Percentiles rank a stretch among this genome's conserved stretches.
Conservation (phyloP, 768 basidiomycete species). For the Russula lepida region DNA sequence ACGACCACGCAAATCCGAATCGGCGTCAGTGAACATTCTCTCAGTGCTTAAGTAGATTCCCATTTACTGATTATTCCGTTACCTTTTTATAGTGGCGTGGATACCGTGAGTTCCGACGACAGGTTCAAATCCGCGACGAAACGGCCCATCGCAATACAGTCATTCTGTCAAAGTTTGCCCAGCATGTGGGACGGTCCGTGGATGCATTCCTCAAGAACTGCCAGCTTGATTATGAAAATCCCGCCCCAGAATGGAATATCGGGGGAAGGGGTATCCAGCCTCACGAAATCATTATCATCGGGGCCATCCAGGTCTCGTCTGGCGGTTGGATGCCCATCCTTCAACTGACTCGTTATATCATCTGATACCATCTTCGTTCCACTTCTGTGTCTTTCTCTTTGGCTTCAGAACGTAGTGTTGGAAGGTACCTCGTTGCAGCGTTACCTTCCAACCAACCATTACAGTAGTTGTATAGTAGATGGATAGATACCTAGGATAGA, state of each 20-base stretch:
- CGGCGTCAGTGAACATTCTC: not conserved
- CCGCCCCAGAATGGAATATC: not conserved
- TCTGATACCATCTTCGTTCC: not conserved
- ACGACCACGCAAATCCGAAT: slow-evolving; percentile 8
- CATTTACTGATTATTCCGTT: not conserved
- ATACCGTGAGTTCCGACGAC: slow-evolving; percentile 6
- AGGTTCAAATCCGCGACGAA: slow-evolving; percentile 9
- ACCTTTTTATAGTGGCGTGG: slow-evolving; percentile 2
- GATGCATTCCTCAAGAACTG: not conserved
- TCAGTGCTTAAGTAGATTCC: not conserved
- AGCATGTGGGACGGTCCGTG: slow-evolving; percentile 7
- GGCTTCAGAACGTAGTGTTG: too few species aligned
- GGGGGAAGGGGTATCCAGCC: not conserved
- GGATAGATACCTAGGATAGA: too few species aligned
- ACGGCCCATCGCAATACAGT: not conserved
- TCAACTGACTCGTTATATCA: slow-evolving; percentile 2
- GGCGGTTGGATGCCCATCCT: slow-evolving; percentile 15
- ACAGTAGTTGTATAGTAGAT: too few species aligned
- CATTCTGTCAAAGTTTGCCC: not conserved
- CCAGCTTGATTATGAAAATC: not conserved
- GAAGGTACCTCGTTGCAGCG: too few species aligned
- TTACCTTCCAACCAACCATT: too few species aligned
- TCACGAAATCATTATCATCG: not conserved
- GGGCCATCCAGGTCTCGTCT: slow-evolving; percentile 1
- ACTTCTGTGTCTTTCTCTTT: not conserved